These are phyloP conservation scores for Blastomyces emzantsi DNA, from an alignment of 2,329 filamentous ascomycete genomes.

Conservation along the genomic window DNA sequence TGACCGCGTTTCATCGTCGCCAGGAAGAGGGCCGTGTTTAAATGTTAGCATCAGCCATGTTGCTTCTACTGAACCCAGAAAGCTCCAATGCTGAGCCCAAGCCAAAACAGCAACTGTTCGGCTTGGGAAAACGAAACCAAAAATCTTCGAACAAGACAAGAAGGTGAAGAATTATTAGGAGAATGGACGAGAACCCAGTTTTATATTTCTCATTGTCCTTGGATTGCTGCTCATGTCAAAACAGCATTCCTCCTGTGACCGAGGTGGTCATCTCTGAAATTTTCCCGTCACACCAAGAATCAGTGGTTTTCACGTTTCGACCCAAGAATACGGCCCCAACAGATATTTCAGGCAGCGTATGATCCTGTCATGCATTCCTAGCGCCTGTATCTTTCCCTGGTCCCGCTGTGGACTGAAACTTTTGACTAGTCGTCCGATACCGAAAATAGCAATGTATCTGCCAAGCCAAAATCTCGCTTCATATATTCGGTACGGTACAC, in stretches of 20 bases:
- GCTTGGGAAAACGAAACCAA: background rate
- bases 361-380: background rate
- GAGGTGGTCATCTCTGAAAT: background rate
- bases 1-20: background rate
- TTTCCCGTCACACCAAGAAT: background rate
- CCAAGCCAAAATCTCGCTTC: slow-evolving; percentile 3
- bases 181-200: background rate
- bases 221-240: background rate
- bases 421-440: background rate
- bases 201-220: background rate
- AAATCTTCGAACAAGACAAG: background rate
- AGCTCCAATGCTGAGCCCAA: background rate
- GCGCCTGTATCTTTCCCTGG: background rate
- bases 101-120: background rate
- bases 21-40: too few species aligned
- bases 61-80: background rate
- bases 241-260: background rate
- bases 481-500: background rate
- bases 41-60: too few species aligned
- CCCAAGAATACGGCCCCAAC: background rate
- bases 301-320: background rate
- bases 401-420: background rate
- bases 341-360: background rate
- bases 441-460: background rate
- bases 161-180: background rate